Percentiles rank a stretch among this genome's conserved stretches.
These are phyloP conservation scores for Diaporthe longicolla DNA, from an alignment of 2,329 filamentous ascomycete genomes.

Conservation along the genomic window DNA sequence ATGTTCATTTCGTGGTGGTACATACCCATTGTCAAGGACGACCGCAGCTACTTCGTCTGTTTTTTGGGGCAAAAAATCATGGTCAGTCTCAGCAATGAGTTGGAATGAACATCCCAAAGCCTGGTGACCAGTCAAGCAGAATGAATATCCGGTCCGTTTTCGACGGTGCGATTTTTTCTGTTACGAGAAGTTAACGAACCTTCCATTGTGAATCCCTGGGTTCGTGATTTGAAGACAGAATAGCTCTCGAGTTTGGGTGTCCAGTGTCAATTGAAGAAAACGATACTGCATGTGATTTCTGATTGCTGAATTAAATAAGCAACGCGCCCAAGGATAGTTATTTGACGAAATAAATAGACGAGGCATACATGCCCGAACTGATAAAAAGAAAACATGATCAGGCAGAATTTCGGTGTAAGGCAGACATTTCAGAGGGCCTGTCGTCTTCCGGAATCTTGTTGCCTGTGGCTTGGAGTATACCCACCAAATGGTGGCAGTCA, in stretches of 20 bases:
- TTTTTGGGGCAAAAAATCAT: neutral
- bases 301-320: neutral
- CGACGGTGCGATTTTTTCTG: neutral
- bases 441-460: conserved; percentile 5
- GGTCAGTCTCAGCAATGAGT: neutral
- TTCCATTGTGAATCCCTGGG: neutral
- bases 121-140: neutral
- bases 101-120: neutral
- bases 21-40: conserved; percentile 99
- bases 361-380: neutral
- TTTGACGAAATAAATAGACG: neutral
- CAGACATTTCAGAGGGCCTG: neutral
- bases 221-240: neutral
- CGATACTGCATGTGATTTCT: neutral
- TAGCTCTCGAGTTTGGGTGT: neutral
- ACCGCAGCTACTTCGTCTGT: conserved; percentile 99
- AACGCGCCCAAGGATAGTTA: neutral
- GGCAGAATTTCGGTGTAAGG: neutral
- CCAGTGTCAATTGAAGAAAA: neutral
- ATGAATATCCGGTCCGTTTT: neutral
- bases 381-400: neutral
- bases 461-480: neutral
- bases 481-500: no score
- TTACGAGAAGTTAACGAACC: neutral
- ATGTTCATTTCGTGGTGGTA: conserved; percentile 55